Evolutionary conservation across 495 filamentous ascomycete species (phyloP).

Genomic region (Hyaloscypha finlandica): DNA sequence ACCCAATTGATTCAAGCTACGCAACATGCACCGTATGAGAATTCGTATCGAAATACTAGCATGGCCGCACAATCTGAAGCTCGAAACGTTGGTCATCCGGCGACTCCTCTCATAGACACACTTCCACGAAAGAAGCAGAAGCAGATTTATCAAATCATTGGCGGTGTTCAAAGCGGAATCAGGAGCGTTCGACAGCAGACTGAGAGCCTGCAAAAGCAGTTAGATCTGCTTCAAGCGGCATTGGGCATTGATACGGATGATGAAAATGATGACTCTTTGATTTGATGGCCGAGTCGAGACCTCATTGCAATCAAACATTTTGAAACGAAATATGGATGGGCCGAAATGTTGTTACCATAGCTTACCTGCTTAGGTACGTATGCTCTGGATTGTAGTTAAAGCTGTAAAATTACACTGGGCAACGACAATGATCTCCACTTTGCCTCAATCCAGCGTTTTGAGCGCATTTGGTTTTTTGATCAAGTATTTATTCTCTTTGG

Average conservation of each 20-base stretch:
- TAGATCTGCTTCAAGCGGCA: conserved; percentile 22
- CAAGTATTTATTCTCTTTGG: no score
- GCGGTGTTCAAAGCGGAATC: conserved; percentile 28
- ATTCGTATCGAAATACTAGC: neutral
- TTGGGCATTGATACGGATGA: conserved; percentile 9
- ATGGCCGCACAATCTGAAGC: neutral
- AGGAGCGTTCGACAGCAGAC: conserved; percentile 26
- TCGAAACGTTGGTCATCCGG: neutral
- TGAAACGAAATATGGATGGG: neutral
- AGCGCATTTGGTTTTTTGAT: no score
- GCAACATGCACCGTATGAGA: neutral
- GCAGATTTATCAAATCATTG: conserved; percentile 27
- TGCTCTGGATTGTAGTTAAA: no score
- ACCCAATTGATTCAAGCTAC: conserved; percentile 12
- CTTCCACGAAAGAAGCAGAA: conserved; percentile 29
- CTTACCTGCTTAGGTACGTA: no score
- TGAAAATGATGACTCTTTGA: conserved; percentile 3
- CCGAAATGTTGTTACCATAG: no score
- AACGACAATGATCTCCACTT: no score
- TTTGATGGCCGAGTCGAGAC: neutral
- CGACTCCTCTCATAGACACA: conserved; percentile 20
- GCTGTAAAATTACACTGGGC: no score
- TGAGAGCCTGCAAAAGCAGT: conserved; percentile 27
- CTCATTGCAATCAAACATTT: no score
- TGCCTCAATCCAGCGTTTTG: no score